These are phyloP conservation scores for Agaricus subrufescens DNA, from an alignment of 768 basidiomycete species.

Conservation along the genomic window DNA sequence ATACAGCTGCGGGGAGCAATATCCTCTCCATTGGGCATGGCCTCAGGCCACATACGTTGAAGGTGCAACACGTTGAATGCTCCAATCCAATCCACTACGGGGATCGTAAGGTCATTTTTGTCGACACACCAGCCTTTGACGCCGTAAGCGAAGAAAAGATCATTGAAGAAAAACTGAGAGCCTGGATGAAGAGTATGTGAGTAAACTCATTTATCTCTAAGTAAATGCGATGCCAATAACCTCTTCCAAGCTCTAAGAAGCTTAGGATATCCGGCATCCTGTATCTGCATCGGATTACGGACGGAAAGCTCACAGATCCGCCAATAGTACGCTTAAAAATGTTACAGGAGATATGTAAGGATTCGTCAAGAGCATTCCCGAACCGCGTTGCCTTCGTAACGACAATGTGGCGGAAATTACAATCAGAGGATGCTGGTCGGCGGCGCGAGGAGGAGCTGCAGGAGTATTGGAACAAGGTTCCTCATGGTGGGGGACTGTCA, in stretches of 20 bases:
- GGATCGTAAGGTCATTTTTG: constrained; percentile 7
- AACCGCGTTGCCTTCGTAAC: constrained; percentile 11
- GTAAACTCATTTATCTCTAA: neutral
- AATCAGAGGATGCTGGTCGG: neutral
- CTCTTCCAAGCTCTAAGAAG: constrained; percentile 7
- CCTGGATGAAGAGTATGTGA: constrained; percentile 13
- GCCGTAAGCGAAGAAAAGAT: constrained; percentile 10
- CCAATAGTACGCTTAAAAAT: constrained; percentile 6
- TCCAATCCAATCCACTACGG: neutral
- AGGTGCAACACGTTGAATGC: constrained; percentile 10
- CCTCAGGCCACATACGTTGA: constrained; percentile 4
- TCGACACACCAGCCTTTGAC: constrained; percentile 13
- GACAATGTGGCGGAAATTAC: constrained; percentile 13
- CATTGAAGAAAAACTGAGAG: constrained; percentile 8
- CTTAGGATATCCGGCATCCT: constrained; percentile 11
- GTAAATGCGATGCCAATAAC: neutral
- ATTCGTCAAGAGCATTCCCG: constrained; percentile 2
- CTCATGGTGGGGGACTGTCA: neutral
- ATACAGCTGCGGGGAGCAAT: constrained; percentile 4
- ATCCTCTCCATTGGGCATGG: constrained; percentile 4
- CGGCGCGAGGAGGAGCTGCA: constrained; percentile 8
- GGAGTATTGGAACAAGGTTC: constrained; percentile 6
- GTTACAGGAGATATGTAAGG: constrained; percentile 5
- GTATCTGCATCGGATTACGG: constrained; percentile 13
- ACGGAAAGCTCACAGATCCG: constrained; percentile 12